Evolutionary conservation across 768 basidiomycete species (phyloP), one percentile per base, ranked within the genome.

Genomic region (Tremella mesenterica): DNA sequence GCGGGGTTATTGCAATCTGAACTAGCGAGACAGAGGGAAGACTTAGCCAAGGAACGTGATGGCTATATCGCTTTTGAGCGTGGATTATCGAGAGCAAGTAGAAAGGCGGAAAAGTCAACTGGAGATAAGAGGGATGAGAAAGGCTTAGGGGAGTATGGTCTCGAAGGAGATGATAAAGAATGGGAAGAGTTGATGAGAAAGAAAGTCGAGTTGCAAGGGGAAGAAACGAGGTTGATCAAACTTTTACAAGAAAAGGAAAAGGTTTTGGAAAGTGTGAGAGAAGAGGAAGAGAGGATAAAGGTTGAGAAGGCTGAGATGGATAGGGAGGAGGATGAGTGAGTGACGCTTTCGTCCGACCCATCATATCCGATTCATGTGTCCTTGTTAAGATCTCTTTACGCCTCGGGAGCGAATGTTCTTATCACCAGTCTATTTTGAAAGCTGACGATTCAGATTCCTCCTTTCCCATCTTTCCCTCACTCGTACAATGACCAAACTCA

Each of bases 11-110:
- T 97, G 29, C 80, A 92, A 27, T 77, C 77, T 1, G 81, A 81
- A 23, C 80, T 97, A 28, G 83, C 85, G 61, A 79, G 80, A 43
- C 84, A 89, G 66, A 77, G 93, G 14, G 89, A 93, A 53, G 90
- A 95, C 75, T 85, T 85, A 2, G 88, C 84, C 75, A 86, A 84
- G 68, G 90, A 95, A 69, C 77, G 90, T 54, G 91, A 95, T 61
- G 89, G 88, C 0, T 95, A 93, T 70, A 83, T 89, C 57, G 86
- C 88, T 0, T 96, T 92, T 66, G 90, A 93, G 72, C 85, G 84
- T 70, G 87, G 91, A 58, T 87, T 3, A 79, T 82, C 67, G 87
- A 83, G 72, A 86, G 91, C 71, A 81, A 79, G 59, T 88, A 92
- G 25, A 27, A 5, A 16, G 12, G 29, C 25, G 60, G 83, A 41